Evolutionary conservation across 2,329 filamentous ascomycete genomes (phyloP), one percentile per base, ranked within the genome.

Genomic region (Fusarium staphyleae): DNA sequence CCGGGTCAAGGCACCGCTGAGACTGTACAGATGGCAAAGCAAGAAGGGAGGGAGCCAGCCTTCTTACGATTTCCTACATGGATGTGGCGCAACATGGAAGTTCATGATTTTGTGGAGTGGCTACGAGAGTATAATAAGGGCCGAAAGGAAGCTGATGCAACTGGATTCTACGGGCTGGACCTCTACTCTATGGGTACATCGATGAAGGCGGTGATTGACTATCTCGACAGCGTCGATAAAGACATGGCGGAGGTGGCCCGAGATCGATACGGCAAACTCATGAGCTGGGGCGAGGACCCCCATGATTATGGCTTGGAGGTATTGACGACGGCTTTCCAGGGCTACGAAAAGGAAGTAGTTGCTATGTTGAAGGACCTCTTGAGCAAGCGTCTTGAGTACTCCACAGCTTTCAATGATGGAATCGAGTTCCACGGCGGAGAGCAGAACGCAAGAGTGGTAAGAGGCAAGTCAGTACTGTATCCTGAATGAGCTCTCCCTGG

Each of bases 31-130:
- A 45, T 50, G 44, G 36, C 34, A 18, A 48, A 48, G 9, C 18
- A 58, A 15, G 45, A 39, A 22, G 46, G 46, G 4, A 47, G 57
- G 26, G 57, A 61, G 2, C 30, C 52, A 3, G 41, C 34, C 7
- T 61, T 61, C 24, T 28, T 61, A 2, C 36, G 33, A 2, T 61
- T 61, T 24, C 48, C 57, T 1, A 61, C 52, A 3, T 60, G 36
- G 57, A 57, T 61, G 48, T 61, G 57, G 57, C 48, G 57, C 22
- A 61, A 61, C n/a, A 39, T 50, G 9, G 52, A 61, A 33, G 57
- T 61, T 15, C 44, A 41, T 15, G 30, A 61, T 14, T 60, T 60
- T 26, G 36, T 58, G 12, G 57, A 58, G 53, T 61, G 52, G 48
- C 30, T 61, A 18, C 40, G 48, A 11, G 45, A 40, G 22, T 48